Evolutionary conservation across 2,329 filamentous ascomycete genomes (phyloP), one percentile per base, ranked within the genome.

Genomic region (Corniculantispora saksenae): DNA sequence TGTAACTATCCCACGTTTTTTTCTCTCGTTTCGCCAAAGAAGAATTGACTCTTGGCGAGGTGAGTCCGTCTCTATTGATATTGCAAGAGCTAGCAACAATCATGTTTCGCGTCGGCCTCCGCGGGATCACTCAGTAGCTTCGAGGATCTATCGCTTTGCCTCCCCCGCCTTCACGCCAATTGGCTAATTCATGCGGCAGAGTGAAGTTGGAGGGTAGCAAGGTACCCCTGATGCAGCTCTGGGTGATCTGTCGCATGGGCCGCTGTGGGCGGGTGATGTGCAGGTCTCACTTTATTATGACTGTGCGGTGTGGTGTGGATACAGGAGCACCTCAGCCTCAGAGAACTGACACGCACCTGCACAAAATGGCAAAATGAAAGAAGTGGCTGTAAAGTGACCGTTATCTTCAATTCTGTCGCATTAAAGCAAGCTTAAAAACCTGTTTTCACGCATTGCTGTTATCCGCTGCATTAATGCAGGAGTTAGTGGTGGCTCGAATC

Each of bases 221-320:
- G 40, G 60, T 27, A 63, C 50, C 60, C 60, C 60, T 56, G 60
- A 56, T 21, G 60, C 21, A 47, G 38, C 50, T 48, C 60, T 13
- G 35, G 38, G 27, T 56, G 60, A 63, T 63, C 51, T 63, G 60
- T 63, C 27, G 60, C 60, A 63, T 55, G 60, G 60, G 51, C 50
- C 53, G 55, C 60, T 50, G 27, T 47, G 51, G 12, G 17, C 48
- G 48, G 59, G 19, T 32, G 21, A 61, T 29, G 47, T 48, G n/a
- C 50, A 56, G 35, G 25, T 40, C 43, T 55, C 51, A 23, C 35
- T 17, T 21, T 25, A 17, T 55, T 23, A 10, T n/a, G n/a, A n/a
- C n/a, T 59, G 25, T n/a, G n/a, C n/a, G n/a, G n/a, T n/a, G n/a
- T n/a, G n/a, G n/a, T n/a, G n/a, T n/a, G n/a, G n/a, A n/a, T n/a